Conservation (phyloP, 805 yeast genomes). For the Candida orba region DNA sequence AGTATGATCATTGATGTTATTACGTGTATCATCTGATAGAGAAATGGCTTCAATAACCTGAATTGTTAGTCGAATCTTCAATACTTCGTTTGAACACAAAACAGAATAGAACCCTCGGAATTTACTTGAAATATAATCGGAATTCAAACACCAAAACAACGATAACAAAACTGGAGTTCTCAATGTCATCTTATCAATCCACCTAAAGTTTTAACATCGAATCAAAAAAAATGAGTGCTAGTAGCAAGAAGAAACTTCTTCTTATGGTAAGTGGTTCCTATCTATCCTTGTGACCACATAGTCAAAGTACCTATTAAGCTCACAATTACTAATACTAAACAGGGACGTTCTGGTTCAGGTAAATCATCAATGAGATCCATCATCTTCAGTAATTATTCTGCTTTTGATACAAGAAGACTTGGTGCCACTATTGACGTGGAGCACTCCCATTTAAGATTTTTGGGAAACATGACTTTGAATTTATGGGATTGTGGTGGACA, state of each 20-base stretch:
- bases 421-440: constrained; percentile 99
- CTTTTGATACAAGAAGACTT: constrained; percentile 88
- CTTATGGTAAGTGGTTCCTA: constrained; percentile 37
- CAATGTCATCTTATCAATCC: too few relatives aligned
- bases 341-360: constrained; percentile 96
- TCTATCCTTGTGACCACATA: not conserved
- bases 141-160: too few relatives aligned
- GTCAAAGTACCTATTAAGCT: too few relatives aligned
- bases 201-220: not conserved
- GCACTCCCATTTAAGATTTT: constrained; percentile 85
- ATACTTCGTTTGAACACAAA: too few relatives aligned
- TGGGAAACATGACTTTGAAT: constrained; percentile 92
- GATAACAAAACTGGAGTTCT: not conserved
- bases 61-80: too few relatives aligned
- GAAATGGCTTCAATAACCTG: too few relatives aligned
- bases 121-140: too few relatives aligned
- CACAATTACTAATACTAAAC: not conserved
- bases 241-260: constrained; percentile 52
- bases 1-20: too few relatives aligned
- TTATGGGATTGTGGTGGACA: constrained; percentile 99
- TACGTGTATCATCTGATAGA: too few relatives aligned
- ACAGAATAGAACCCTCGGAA: too few relatives aligned
- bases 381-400: constrained; percentile 91
- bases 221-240: constrained; percentile 20
- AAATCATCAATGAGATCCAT: constrained; percentile 96